Percentiles rank a stretch among this genome's conserved stretches.
These are phyloP conservation scores for Stentor roeselii DNA, from an alignment of 73 alveolate species.

Conservation along the genomic window DNA sequence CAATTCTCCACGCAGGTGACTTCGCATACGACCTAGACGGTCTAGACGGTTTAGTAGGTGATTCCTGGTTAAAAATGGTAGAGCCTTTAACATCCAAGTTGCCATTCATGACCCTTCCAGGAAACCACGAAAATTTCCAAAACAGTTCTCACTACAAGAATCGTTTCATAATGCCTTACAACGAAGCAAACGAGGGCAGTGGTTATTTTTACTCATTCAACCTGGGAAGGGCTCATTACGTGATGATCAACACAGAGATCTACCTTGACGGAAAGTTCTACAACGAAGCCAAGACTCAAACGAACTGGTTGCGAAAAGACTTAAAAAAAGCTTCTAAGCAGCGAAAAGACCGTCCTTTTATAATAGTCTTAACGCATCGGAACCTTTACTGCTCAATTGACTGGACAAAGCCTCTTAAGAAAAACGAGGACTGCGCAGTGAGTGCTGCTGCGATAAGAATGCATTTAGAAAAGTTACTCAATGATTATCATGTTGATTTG, in stretches of 20 bases:
- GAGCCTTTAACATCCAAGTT: background rate
- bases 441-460: background rate
- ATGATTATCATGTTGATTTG: constrained; percentile 5
- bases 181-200: constrained; percentile 13
- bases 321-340: background rate
- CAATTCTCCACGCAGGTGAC: constrained; percentile 8
- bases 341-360: background rate
- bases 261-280: background rate
- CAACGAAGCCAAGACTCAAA: background rate
- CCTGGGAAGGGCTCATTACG: constrained; percentile 3
- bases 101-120: constrained; percentile 21
- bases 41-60: background rate
- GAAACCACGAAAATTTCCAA: background rate
- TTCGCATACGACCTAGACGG: background rate
- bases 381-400: background rate
- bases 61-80: background rate
- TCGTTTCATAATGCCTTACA: constrained; percentile 6
- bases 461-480: background rate
- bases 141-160: background rate
- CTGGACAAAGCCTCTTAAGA: background rate
- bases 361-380: constrained; percentile 8
- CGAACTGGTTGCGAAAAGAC: background rate
- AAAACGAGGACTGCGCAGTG: background rate
- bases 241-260: background rate
- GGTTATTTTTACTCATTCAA: constrained; percentile 10